Base-by-base conservation (phyloP, 176 grass and related monocot species). In the Aechmea fasciata region DNA sequence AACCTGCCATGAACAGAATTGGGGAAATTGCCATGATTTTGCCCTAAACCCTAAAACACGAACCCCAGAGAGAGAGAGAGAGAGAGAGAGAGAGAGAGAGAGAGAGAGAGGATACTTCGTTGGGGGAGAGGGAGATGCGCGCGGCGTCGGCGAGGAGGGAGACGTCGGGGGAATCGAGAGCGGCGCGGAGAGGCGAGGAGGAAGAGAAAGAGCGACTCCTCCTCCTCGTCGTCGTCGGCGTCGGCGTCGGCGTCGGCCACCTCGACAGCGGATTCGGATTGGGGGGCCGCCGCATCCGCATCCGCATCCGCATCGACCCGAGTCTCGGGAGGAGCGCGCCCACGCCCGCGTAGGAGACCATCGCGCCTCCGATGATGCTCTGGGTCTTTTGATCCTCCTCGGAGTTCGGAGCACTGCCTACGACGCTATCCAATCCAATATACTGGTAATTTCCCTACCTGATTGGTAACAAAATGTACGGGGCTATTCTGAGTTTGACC, bases 71-170 rank as follows among this genome's bases (percentile, higher is more conserved):
- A 20, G 52, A 29, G 11, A 1, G 47, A 12, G 28, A 54, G 22
- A 7, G 52, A 2, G 25, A 67, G 19, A 41, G 10, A 51, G 70
- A 79, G 71, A 26, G 2, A 20, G 52, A 0, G 26, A 19, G 65
- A 26, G 50, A 1, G 13, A 14, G 11, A 49, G 51, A 15, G 9
- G 10, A 29, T 50, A 80, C 92, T 86, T 96, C 85, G 63, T 83
- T 49, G 9, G 67, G 75, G 14, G 88, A 84, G 71, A 96, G 83
- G 6, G 92, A 87, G 84, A 96, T 89, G 62, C 92, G 92, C 5
- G 88, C 88, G 2, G 88, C 77, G 11, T 75, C 69, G 23, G 88
- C 92, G 11, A 96, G 88, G 73, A 75, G 80, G 52, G 83, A 61
- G 13, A 96, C 73, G 70, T 96, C 92, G 25, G 88, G 85, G 20